Conservation (phyloP, 768 basidiomycete genomes). For the Calocera viscosa region DNA sequence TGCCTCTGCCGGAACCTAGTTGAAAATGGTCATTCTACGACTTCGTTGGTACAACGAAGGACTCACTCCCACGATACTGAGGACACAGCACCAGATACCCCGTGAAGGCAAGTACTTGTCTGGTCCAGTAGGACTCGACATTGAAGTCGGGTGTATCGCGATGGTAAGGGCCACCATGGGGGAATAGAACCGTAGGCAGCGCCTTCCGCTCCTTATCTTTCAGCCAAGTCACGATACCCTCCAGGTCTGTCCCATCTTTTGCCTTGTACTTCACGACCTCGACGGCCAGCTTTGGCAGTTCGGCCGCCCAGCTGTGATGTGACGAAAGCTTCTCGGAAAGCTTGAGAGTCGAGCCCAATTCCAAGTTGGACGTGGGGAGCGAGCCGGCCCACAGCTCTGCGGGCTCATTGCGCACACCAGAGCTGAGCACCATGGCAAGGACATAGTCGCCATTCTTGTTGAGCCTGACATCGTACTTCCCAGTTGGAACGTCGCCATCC, state of each 20-base stretch:
- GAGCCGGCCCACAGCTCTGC: slow-evolving; percentile 13
- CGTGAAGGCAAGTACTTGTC: slow-evolving; percentile 6
- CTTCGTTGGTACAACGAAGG: not conserved
- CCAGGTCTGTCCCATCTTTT: slow-evolving; percentile 11
- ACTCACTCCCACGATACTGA: slow-evolving; percentile 16
- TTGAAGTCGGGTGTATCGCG: slow-evolving; percentile 12
- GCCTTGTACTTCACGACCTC: slow-evolving; percentile 14
- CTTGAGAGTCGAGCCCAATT: not conserved
- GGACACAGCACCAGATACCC: slow-evolving; percentile 14
- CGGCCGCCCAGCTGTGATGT: slow-evolving; percentile 11
- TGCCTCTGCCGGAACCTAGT: slow-evolving; percentile 13
- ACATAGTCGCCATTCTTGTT: slow-evolving; percentile 10
- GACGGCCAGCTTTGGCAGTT: not conserved
- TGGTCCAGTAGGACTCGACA: not conserved
- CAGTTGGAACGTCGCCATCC: not conserved
- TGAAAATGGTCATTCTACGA: not conserved
- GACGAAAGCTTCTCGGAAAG: slow-evolving; percentile 11
- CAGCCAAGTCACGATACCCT: slow-evolving; percentile 13
- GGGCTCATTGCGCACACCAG: slow-evolving; percentile 10
- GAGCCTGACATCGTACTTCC: slow-evolving; percentile 11
- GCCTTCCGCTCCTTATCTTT: slow-evolving; percentile 5
- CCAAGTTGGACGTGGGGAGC: not conserved
- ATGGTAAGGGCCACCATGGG: slow-evolving; percentile 15
- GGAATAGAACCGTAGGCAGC: slow-evolving; percentile 12
- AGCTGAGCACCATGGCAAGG: slow-evolving; percentile 10